phyloP scores from a whole-genome alignment of 2,329 filamentous ascomycete genomes.

The Lojkania enalia region DNA sequence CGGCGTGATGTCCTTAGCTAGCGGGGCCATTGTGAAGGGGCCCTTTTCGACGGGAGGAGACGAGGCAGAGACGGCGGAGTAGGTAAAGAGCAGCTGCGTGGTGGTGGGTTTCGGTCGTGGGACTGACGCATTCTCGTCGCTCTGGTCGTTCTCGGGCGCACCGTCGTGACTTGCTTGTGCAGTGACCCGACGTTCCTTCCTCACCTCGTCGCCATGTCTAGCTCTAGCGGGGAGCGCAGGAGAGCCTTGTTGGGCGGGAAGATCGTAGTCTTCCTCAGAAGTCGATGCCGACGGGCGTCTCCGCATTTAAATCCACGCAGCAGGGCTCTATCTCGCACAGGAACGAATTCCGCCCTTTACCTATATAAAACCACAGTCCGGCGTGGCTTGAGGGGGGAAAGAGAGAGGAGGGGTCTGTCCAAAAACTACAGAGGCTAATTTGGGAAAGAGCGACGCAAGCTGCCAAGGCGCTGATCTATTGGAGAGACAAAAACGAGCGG shows the following conservation, averaged over 20 bases:
- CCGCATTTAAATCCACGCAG: conserved; percentile 39
- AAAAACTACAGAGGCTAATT: no score
- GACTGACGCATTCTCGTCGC: conserved; percentile 18
- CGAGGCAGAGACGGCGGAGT: conserved; percentile 14
- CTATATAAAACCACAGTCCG: no score
- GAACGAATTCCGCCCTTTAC: no score
- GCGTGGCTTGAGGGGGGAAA: no score
- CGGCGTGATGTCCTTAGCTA: conserved; percentile 33
- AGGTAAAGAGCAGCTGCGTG: conserved; percentile 11
- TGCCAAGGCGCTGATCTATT: conserved; percentile 24
- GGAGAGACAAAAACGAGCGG: conserved; percentile 17
- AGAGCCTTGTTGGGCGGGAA: conserved; percentile 14
- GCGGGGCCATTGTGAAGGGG: conserved; percentile 17
- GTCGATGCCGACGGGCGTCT: conserved; percentile 45
- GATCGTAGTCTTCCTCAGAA: conserved; percentile 44
- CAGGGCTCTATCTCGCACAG: conserved; percentile 1
- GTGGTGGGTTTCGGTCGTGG: conserved; percentile 15
- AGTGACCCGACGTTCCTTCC: conserved; percentile 9
- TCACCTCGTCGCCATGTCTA: conserved; percentile 24
- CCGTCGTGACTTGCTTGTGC: conserved; percentile 8
- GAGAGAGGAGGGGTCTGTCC: no score
- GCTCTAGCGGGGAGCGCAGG: conserved; percentile 7
- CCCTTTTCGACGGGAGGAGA: conserved; percentile 24
- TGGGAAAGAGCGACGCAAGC: conserved; percentile 22
- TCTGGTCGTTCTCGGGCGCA: conserved; percentile 13